Conservation (phyloP, 2,329 filamentous ascomycete genomes). For the Fusarium sublunatum region DNA sequence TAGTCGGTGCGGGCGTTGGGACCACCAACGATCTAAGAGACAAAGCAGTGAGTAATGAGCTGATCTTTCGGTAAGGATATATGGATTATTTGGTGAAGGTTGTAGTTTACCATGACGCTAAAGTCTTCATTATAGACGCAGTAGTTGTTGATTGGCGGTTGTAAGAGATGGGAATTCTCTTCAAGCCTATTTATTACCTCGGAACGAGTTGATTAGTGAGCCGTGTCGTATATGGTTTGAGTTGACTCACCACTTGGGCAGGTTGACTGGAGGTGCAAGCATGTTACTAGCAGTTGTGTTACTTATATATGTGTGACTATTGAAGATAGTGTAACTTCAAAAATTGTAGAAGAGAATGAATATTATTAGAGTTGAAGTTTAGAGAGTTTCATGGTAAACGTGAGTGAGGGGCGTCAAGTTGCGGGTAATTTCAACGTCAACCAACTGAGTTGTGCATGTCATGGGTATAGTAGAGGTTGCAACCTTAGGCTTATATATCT, state of each 20-base stretch:
- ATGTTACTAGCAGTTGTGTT: slow-evolving; percentile 49
- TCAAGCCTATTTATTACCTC: slow-evolving; percentile 76
- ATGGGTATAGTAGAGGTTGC: slow-evolving; percentile 5
- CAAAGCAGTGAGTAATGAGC: neutral
- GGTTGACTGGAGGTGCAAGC: slow-evolving; percentile 64
- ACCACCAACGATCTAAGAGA: slow-evolving; percentile 82
- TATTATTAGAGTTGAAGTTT: slow-evolving; percentile 1
- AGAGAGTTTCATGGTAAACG: neutral
- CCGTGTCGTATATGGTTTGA: neutral
- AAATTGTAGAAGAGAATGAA: neutral
- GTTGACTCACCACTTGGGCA: slow-evolving; percentile 66
- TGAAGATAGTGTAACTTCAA: neutral
- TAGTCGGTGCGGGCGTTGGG: slow-evolving; percentile 97
- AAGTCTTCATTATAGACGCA: slow-evolving; percentile 90
- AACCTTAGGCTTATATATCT: neutral
- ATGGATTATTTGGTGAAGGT: neutral
- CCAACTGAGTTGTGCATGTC: slow-evolving; percentile 28
- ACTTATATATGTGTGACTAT: neutral
- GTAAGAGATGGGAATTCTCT: slow-evolving; percentile 89
- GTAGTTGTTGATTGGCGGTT: slow-evolving; percentile 97
- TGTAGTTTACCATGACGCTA: slow-evolving; percentile 76
- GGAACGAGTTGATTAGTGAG: slow-evolving; percentile 18
- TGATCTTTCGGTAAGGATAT: too few species aligned
- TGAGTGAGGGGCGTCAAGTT: slow-evolving; percentile 22
- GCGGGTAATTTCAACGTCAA: slow-evolving; percentile 19